Evolutionary conservation across 2,329 filamentous ascomycete genomes (phyloP).

Genomic region (Colletotrichum falcatum): DNA sequence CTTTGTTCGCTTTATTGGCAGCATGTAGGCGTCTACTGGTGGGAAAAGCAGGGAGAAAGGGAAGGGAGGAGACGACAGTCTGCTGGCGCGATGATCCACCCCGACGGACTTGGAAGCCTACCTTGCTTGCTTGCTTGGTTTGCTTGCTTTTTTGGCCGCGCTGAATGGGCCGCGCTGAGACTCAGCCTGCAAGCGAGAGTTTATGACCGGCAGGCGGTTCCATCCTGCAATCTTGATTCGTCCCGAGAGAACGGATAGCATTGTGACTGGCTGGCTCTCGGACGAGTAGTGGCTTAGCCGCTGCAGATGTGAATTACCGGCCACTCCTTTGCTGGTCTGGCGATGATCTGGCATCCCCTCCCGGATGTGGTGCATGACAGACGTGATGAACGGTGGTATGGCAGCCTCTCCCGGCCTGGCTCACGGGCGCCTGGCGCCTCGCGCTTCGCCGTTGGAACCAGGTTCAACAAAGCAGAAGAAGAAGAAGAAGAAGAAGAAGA

Average conservation of each 20-base stretch:
- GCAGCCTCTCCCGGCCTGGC: constrained; percentile 20
- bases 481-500: too few relatives aligned
- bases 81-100: constrained; percentile 8
- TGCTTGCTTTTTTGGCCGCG: constrained; percentile 7
- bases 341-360: constrained; percentile 36
- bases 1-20: constrained; percentile 8
- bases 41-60: constrained; percentile 16
- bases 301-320: constrained; percentile 39
- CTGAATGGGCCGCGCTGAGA: constrained; percentile 24
- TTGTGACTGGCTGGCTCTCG: constrained; percentile 31
- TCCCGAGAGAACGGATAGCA: constrained; percentile 30
- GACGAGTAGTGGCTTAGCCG: constrained; percentile 40
- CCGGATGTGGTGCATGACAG: constrained; percentile 24
- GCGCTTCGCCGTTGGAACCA: constrained; percentile 28
- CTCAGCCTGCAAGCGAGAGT: constrained; percentile 31
- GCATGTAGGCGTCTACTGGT: constrained; percentile 27
- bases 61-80: neutral
- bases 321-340: constrained; percentile 32
- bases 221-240: constrained; percentile 35
- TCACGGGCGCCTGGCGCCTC: constrained; percentile 35
- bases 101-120: constrained; percentile 1
- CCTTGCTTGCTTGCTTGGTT: neutral
- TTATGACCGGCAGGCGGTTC: constrained; percentile 37
- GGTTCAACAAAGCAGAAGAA: too few relatives aligned
- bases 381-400: constrained; percentile 36